A percentile compares a stretch with the other conserved stretches of the same genome.
These are phyloP conservation scores for Trametes maxima DNA, from an alignment of 768 basidiomycete genomes.

Conservation along the genomic window DNA sequence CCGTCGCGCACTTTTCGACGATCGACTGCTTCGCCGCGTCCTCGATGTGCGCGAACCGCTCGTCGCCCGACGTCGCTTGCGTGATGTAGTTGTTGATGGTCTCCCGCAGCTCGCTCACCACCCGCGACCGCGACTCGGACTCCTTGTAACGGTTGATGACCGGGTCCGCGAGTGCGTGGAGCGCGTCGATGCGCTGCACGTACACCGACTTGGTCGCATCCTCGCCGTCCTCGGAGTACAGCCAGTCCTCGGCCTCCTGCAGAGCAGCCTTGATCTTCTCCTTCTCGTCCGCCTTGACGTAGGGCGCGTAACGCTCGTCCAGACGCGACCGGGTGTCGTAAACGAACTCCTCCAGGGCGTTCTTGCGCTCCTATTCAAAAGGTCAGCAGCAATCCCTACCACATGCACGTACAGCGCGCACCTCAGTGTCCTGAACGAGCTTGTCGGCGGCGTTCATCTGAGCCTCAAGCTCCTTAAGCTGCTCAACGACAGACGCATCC, in stretches of 20 bases:
- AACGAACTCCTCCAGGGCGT: conserved; percentile 97
- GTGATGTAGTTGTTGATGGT: conserved; percentile 83
- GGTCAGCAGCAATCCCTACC: conserved; percentile 7
- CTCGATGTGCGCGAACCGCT: conserved; percentile 87
- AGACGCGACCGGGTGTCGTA: conserved; percentile 94
- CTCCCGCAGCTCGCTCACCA: conserved; percentile 79
- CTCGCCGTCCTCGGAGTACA: conserved; percentile 96
- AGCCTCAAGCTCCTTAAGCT: conserved; percentile 77
- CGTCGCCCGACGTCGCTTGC: conserved; percentile 82
- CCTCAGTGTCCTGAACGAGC: conserved; percentile 97
- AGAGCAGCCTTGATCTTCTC: conserved; percentile 69
- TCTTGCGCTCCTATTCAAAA: conserved; percentile 84
- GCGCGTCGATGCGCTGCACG: conserved; percentile 74
- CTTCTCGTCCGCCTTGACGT: conserved; percentile 77
- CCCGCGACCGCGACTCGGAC: conserved; percentile 74
- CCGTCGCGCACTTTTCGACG: conserved; percentile 86
- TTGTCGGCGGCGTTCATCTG: conserved; percentile 91
- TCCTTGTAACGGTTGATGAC: conserved; percentile 84
- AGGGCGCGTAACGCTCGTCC: conserved; percentile 82
- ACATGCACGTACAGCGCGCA: conserved; percentile 37
- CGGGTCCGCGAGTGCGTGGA: conserved; percentile 87
- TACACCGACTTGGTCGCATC: conserved; percentile 97
- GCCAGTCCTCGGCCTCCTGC: conserved; percentile 89
- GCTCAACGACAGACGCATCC: conserved; percentile 64
- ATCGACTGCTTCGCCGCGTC: conserved; percentile 84